Evolutionary conservation across 176 grass and related monocot genomes (phyloP).

Genomic region (Carex pumila): DNA sequence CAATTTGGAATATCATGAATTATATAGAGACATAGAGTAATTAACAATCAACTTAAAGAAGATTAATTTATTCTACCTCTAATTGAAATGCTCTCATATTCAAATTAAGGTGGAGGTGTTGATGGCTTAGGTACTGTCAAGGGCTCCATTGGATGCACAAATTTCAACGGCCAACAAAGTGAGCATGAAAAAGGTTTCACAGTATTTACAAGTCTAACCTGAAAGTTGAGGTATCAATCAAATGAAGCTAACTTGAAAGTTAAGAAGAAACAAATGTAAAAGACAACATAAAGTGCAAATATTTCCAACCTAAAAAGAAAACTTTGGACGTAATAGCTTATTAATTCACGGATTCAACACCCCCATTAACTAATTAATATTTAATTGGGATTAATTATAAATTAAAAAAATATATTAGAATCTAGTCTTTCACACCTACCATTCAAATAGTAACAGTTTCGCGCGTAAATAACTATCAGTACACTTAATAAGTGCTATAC

Average conservation of each 20-base stretch:
- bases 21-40: neutral
- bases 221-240: neutral
- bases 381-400: neutral
- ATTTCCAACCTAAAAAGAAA: neutral
- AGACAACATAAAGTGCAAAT: neutral
- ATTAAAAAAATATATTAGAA: neutral
- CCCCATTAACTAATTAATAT: neutral
- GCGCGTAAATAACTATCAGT: neutral
- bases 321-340: neutral
- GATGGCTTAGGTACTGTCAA: neutral
- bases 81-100: neutral
- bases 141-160: neutral
- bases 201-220: neutral
- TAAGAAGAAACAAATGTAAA: neutral
- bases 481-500: neutral
- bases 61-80: neutral
- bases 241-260: neutral
- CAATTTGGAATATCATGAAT: neutral
- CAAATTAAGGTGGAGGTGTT: neutral
- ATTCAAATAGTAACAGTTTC: neutral
- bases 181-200: neutral
- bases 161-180: neutral
- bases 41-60: neutral
- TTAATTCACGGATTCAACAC: neutral
- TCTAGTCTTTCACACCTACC: neutral